Conservation (phyloP, 2,329 filamentous ascomycete genomes). For the Colletotrichum lentis region DNA sequence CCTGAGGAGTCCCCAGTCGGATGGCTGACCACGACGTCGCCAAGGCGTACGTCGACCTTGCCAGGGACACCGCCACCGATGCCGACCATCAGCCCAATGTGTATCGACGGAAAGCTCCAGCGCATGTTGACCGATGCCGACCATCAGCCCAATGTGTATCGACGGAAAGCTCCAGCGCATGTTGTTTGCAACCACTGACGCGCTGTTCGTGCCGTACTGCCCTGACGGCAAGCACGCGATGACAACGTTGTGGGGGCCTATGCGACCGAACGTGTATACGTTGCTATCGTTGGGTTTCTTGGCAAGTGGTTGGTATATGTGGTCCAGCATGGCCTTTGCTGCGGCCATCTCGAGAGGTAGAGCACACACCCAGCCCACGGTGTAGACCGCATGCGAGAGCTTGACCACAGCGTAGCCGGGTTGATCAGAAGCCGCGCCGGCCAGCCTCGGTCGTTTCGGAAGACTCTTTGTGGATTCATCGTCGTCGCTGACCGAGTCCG, state of each 20-base stretch:
- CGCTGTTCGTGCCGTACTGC: slow-evolving; percentile 8
- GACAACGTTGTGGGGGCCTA: slow-evolving; percentile 17
- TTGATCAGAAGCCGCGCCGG: neutral
- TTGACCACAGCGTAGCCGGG: slow-evolving; percentile 32
- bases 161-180: slow-evolving; percentile 37
- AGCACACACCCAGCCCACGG: slow-evolving; percentile 40
- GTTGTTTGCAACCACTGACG: slow-evolving; percentile 28
- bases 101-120: slow-evolving; percentile 32
- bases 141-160: slow-evolving; percentile 38
- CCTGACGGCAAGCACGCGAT: slow-evolving; percentile 30
- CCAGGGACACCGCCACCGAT: slow-evolving; percentile 42
- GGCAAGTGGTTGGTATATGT: neutral
- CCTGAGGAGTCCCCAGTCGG: slow-evolving; percentile 38
- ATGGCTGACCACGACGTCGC: slow-evolving; percentile 43
- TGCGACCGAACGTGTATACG: neutral
- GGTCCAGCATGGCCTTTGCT: slow-evolving; percentile 38
- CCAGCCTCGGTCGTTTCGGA: neutral
- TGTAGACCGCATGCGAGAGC: slow-evolving; percentile 7
- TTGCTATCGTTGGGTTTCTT: slow-evolving; percentile 14
- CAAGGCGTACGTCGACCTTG: slow-evolving; percentile 41
- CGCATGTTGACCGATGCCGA: slow-evolving; percentile 43
- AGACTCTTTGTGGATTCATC: neutral
- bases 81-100: slow-evolving; percentile 41
- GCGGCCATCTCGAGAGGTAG: slow-evolving; percentile 38
- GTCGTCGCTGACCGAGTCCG: neutral